phyloP scores from a whole-genome alignment of 805 yeast species.

The Wickerhamiella dianesei region DNA sequence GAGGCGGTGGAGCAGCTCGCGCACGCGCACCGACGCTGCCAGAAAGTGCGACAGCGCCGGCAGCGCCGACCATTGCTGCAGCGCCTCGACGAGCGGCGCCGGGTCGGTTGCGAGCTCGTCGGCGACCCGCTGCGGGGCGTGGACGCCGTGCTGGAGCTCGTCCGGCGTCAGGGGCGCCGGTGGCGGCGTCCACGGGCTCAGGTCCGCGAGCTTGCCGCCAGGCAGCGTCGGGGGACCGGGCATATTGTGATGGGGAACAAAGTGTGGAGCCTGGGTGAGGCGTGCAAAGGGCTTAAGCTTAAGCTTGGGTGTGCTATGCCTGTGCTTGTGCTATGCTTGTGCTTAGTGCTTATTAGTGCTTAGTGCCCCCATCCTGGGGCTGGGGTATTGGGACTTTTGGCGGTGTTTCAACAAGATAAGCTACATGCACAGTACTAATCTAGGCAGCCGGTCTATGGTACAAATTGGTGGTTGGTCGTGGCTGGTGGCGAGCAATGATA shows the following conservation, averaged over 20 bases:
- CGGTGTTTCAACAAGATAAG: too few relatives aligned
- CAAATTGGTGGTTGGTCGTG: too few relatives aligned
- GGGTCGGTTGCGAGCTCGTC: conserved; percentile 65
- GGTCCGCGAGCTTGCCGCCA: background rate
- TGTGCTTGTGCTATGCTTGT: background rate
- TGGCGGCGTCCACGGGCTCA: conserved; percentile 13
- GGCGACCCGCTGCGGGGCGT: conserved; percentile 44
- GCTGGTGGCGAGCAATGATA: too few relatives aligned
- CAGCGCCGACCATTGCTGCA: conserved; percentile 30
- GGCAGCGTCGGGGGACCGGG: background rate
- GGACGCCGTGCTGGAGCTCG: conserved; percentile 56
- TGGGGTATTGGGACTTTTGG: too few relatives aligned
- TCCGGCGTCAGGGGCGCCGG: conserved; percentile 32
- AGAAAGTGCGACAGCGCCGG: conserved; percentile 38
- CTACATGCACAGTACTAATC: too few relatives aligned
- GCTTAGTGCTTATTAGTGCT: too few relatives aligned
- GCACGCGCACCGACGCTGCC: conserved; percentile 34
- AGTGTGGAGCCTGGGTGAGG: background rate
- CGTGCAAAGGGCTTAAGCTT: background rate
- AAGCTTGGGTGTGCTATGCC: background rate
- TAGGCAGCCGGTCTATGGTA: too few relatives aligned
- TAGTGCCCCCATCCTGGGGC: background rate
- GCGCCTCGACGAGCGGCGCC: conserved; percentile 27
- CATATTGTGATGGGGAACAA: background rate
- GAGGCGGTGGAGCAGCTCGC: conserved; percentile 35